phyloP scores from a whole-genome alignment of 2,329 filamentous ascomycete species.

The Ophiostoma quercus region DNA sequence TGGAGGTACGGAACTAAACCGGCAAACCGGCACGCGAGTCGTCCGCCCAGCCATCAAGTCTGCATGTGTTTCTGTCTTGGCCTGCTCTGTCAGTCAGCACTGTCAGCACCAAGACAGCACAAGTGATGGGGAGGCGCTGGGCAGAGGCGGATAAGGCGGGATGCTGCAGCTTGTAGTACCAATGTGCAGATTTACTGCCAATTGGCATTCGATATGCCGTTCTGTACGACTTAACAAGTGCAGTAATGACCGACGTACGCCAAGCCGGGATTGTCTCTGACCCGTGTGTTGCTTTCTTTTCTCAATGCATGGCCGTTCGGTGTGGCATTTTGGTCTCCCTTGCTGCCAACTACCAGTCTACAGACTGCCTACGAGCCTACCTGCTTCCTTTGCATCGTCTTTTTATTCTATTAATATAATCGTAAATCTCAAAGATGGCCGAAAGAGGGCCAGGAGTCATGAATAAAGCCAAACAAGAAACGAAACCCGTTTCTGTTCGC shows the following conservation, averaged over 20 bases:
- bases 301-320: background rate
- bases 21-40: slow-evolving; percentile 7
- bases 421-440: no score
- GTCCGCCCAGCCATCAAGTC: background rate
- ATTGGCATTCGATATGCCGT: background rate
- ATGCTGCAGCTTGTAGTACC: background rate
- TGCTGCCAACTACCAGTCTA: background rate
- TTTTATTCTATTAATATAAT: background rate
- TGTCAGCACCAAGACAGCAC: background rate
- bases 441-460: background rate
- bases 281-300: slow-evolving; percentile 1
- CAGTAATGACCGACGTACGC: background rate
- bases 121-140: background rate
- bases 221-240: background rate
- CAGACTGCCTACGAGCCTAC: background rate
- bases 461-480: background rate
- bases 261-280: slow-evolving; percentile 3
- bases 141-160: background rate
- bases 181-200: background rate
- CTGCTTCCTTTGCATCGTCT: background rate
- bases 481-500: background rate
- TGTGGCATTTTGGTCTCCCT: background rate
- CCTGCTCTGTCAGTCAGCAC: background rate
- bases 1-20: background rate
- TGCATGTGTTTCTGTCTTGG: background rate